Conservation (phyloP, 2,329 filamentous ascomycete species). For the Exophiala bonariae region DNA sequence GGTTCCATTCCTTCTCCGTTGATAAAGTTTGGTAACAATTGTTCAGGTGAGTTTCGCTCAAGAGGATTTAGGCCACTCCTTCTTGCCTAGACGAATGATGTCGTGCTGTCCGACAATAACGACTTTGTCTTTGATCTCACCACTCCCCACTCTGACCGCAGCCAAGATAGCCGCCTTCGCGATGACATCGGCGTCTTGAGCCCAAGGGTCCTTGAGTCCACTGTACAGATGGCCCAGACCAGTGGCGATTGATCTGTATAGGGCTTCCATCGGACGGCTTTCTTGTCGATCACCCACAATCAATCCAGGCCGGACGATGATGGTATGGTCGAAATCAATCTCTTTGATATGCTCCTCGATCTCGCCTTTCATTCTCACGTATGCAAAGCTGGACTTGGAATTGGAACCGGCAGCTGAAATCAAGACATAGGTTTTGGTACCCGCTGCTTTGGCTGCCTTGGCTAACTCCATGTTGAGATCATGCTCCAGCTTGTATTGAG, state of each 20-base stretch:
- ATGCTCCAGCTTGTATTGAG: constrained; percentile 85
- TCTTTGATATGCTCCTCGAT: constrained; percentile 75
- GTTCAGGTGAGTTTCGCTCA: not conserved
- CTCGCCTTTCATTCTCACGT: constrained; percentile 77
- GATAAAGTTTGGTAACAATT: not conserved
- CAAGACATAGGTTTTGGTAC: constrained; percentile 74
- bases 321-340: constrained; percentile 73
- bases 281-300: constrained; percentile 71
- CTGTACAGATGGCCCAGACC: constrained; percentile 56
- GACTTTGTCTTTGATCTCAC: constrained; percentile 43
- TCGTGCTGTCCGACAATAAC: constrained; percentile 39
- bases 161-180: constrained; percentile 43
- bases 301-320: constrained; percentile 73
- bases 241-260: constrained; percentile 57
- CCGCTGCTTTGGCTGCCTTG: constrained; percentile 69
- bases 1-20: too few species aligned
- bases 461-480: constrained; percentile 82
- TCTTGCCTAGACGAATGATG: constrained; percentile 35
- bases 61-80: constrained; percentile 27
- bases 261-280: constrained; percentile 58
- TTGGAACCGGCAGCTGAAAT: constrained; percentile 61
- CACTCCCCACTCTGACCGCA: constrained; percentile 41
- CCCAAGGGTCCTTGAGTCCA: constrained; percentile 64
- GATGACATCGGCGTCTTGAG: constrained; percentile 74
- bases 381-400: constrained; percentile 55